A percentile compares a stretch with the other conserved stretches of the same genome.
Evolutionary conservation across 106 monocot species (phyloP).

Genomic region (Dendrobium catenatum): DNA sequence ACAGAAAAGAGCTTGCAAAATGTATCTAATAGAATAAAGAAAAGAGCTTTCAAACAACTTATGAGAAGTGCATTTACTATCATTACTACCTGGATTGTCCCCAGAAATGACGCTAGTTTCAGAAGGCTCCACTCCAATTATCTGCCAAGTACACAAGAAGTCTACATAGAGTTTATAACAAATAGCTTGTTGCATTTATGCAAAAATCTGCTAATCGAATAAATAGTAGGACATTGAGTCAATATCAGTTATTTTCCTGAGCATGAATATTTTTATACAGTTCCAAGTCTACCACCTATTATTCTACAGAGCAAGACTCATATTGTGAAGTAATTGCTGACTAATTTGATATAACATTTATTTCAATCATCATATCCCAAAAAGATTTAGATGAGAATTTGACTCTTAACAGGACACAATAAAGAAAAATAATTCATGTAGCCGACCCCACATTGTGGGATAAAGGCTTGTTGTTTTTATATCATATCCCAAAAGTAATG

Average conservation of each 20-base stretch:
- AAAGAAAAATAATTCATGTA: no score
- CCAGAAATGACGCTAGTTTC: slow-evolving; percentile 88
- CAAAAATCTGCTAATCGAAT: neutral
- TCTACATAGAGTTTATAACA: neutral
- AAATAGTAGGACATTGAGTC: neutral
- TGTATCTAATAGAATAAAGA: neutral
- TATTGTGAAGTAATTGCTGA: neutral
- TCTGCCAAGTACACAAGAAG: slow-evolving; percentile 24
- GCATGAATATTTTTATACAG: neutral
- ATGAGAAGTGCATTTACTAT: neutral
- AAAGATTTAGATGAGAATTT: no score
- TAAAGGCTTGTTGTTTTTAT: no score
- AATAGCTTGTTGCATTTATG: neutral
- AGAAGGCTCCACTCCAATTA: slow-evolving; percentile 95
- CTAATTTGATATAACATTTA: neutral
- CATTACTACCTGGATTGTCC: slow-evolving; percentile 61
- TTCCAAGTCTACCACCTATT: neutral
- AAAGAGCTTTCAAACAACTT: neutral
- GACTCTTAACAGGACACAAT: no score
- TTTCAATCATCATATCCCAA: neutral
- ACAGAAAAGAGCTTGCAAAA: slow-evolving; percentile 1
- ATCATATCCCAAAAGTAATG: neutral
- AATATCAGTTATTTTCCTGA: neutral
- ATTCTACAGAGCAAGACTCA: slow-evolving; percentile 1
- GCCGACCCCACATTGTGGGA: no score